These are phyloP conservation scores for Mycena pura DNA, from an alignment of 768 basidiomycete genomes.

Conservation along the genomic window DNA sequence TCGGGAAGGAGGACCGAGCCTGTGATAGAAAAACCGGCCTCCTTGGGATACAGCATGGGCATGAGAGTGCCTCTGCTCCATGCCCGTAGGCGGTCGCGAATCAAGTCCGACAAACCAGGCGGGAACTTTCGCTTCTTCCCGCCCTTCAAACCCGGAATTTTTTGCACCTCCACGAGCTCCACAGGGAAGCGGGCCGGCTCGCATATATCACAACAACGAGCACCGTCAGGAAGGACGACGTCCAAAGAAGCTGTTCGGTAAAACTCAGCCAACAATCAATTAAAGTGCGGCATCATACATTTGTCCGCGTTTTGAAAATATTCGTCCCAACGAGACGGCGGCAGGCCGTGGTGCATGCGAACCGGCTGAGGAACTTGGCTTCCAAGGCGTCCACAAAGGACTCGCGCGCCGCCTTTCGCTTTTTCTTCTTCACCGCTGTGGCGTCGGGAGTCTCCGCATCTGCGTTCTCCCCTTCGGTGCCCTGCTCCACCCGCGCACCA, in stretches of 20 bases:
- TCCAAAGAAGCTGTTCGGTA: neutral
- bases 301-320: conserved; percentile 20
- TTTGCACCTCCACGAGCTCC: conserved; percentile 1
- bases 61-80: neutral
- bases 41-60: conserved; percentile 2
- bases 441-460: neutral
- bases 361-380: neutral
- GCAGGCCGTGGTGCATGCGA: neutral
- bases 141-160: neutral
- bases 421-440: neutral
- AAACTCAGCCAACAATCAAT: neutral
- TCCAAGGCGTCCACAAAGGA: neutral
- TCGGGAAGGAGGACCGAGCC: neutral
- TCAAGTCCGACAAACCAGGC: neutral
- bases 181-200: conserved; percentile 13
- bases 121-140: neutral
- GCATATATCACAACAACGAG: conserved; percentile 24
- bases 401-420: neutral
- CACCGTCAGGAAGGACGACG: neutral
- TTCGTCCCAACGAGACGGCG: conserved; percentile 20
- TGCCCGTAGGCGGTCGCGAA: neutral
- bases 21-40: neutral
- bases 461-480: neutral
- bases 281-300: conserved; percentile 17
- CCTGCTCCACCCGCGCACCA: neutral